Conservation (phyloP, 139 green algal species). For the Coelastrella sp. region DNA sequence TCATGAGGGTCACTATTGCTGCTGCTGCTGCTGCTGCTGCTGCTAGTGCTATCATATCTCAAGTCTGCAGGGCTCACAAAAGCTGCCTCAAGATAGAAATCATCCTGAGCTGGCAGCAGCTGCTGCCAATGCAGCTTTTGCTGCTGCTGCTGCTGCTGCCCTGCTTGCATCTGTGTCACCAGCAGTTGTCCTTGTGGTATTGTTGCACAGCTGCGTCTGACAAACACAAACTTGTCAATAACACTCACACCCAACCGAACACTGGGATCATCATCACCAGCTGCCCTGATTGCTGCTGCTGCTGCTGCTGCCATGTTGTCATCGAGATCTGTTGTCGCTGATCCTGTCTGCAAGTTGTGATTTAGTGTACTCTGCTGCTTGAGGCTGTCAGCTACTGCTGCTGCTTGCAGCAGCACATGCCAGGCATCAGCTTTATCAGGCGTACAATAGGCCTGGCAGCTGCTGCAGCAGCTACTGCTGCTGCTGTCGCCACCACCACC, state of each 20-base stretch:
- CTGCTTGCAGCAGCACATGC: conserved; percentile 18
- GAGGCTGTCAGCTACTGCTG: not conserved
- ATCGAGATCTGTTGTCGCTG: not conserved
- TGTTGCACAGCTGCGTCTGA: not conserved
- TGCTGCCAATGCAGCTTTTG: not conserved
- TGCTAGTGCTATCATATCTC: no score
- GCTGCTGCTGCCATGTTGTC: not conserved
- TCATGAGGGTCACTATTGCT: not conserved
- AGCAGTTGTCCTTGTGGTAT: conserved; percentile 26
- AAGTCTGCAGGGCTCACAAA: conserved; percentile 1
- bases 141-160: not conserved
- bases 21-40: conserved; percentile 6
- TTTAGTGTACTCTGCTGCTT: not conserved
- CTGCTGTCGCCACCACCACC: not conserved
- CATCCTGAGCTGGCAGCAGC: not conserved
- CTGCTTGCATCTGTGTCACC: not conserved
- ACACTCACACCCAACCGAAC: not conserved
- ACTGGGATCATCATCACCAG: conserved; percentile 19
- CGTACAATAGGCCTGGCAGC: not conserved
- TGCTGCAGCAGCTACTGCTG: not conserved
- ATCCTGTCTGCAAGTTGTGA: not conserved
- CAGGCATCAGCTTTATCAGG: no score
- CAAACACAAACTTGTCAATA: not conserved
- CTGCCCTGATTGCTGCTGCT: not conserved
- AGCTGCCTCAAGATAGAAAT: not conserved